Evolutionary conservation across 2,329 filamentous ascomycete genomes (phyloP).

Genomic region (Scopulariopsis brevicaulis): DNA sequence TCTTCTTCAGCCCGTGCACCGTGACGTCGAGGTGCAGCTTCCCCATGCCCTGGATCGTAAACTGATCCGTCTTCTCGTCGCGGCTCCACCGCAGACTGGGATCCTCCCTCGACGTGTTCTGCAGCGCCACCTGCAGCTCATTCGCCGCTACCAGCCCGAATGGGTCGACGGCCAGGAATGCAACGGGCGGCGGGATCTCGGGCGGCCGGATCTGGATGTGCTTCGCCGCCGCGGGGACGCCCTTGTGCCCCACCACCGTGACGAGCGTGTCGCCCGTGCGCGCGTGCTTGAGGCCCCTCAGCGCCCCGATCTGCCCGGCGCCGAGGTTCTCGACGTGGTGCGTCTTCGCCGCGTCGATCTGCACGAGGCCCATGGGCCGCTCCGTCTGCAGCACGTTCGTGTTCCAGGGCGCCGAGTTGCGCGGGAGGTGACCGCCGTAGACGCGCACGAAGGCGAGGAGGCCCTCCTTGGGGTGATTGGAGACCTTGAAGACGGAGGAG

Average conservation of each 20-base stretch:
- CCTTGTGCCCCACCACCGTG: slow-evolving; percentile 50
- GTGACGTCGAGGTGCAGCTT: slow-evolving; percentile 93
- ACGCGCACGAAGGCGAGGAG: slow-evolving; percentile 87
- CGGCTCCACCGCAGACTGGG: slow-evolving; percentile 77
- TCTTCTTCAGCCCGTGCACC: slow-evolving; percentile 73
- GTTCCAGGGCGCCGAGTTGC: slow-evolving; percentile 72
- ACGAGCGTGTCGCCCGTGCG: slow-evolving; percentile 89
- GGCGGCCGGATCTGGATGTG: slow-evolving; percentile 78
- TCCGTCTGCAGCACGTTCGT: slow-evolving; percentile 74
- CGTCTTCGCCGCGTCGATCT: slow-evolving; percentile 82
- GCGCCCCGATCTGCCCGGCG: slow-evolving; percentile 86
- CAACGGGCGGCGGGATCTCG: slow-evolving; percentile 82
- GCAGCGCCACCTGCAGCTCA: slow-evolving; percentile 63
- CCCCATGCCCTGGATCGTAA: slow-evolving; percentile 90
- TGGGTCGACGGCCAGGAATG: slow-evolving; percentile 88
- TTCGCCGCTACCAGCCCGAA: slow-evolving; percentile 70
- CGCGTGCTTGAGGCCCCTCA: slow-evolving; percentile 81
- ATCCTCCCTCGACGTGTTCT: slow-evolving; percentile 77
- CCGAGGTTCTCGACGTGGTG: slow-evolving; percentile 72
- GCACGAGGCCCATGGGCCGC: slow-evolving; percentile 67
- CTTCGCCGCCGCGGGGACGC: slow-evolving; percentile 57
- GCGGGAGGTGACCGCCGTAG: slow-evolving; percentile 71
- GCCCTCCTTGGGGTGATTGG: slow-evolving; percentile 75
- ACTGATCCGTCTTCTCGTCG: slow-evolving; percentile 86
- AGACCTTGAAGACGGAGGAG: slow-evolving; percentile 85